A percentile compares a stretch with the other conserved stretches of the same genome.
These are phyloP conservation scores for Gossypium mustelinum DNA, from an alignment of 345 rosid species.

Conservation along the genomic window DNA sequence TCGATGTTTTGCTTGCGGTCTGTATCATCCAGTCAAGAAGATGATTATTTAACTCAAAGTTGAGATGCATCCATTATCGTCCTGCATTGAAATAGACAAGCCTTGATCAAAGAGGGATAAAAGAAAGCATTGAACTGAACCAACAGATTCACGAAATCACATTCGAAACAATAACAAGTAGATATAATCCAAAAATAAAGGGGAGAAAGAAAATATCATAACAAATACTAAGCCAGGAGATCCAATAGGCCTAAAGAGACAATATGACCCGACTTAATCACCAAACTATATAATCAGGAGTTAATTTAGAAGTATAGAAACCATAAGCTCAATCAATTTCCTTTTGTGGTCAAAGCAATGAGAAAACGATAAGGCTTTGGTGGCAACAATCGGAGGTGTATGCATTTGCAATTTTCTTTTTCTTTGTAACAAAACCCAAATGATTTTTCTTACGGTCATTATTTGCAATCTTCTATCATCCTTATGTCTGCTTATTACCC, in stretches of 20 bases:
- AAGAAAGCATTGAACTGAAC: not conserved
- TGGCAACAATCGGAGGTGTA: too few species aligned
- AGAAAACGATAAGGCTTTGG: too few species aligned
- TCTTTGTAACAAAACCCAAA: too few species aligned
- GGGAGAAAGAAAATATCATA: not conserved
- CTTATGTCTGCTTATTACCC: too few species aligned
- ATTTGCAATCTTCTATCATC: too few species aligned
- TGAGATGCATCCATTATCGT: not conserved
- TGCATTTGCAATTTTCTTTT: too few species aligned
- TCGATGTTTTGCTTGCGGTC: not conserved
- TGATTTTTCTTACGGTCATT: too few species aligned
- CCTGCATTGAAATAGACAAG: slow-evolving; percentile 1
- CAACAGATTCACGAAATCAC: not conserved
- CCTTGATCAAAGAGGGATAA: not conserved
- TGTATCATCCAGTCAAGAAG: not conserved
- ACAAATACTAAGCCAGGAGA: not conserved
- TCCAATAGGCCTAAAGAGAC: too few species aligned
- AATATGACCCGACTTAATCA: not conserved
- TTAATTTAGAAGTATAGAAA: too few species aligned
- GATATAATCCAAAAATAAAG: not conserved
- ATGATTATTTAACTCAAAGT: not conserved
- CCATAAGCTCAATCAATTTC: too few species aligned
- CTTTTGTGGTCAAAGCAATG: too few species aligned
- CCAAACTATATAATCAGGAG: not conserved
- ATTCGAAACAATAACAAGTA: not conserved